Conservation (phyloP, 2,329 filamentous ascomycete genomes). For the Fusarium irregulare region DNA sequence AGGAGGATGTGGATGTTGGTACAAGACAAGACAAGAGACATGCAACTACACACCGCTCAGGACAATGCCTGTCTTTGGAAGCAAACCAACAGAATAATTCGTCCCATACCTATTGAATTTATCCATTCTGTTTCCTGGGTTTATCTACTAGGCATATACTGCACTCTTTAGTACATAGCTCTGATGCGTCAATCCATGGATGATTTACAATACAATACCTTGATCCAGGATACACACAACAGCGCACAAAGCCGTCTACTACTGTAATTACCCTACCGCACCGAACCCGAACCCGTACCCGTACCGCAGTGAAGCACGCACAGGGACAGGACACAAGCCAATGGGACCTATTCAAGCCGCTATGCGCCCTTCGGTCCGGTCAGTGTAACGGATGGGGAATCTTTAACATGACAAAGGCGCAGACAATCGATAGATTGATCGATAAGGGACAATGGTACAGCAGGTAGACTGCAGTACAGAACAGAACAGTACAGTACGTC, state of each 20-base stretch:
- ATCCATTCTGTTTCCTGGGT: constrained; percentile 7
- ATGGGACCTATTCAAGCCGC: neutral
- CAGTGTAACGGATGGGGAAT: constrained; percentile 29
- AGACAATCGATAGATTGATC: neutral
- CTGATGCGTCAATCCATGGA: constrained; percentile 7
- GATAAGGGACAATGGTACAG: constrained; percentile 1
- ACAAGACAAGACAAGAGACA: constrained; percentile 14
- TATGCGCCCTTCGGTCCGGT: constrained; percentile 31
- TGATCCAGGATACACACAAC: constrained; percentile 20
- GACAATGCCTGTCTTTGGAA: constrained; percentile 11
- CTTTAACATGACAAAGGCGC: constrained; percentile 4
- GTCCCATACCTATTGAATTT: neutral
- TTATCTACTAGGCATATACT: neutral
- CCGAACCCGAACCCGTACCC: constrained; percentile 2
- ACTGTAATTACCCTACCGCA: constrained; percentile 13
- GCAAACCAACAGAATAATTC: constrained; percentile 15
- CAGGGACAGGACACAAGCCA: constrained; percentile 15
- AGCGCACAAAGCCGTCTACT: constrained; percentile 14
- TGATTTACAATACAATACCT: constrained; percentile 10
- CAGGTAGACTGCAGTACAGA: no score
- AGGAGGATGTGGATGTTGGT: neutral
- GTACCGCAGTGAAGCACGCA: constrained; percentile 7
- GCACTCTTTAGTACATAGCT: neutral
- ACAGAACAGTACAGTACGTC: neutral
- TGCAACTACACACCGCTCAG: constrained; percentile 17